A percentile compares a stretch with the other conserved stretches of the same genome.
Evolutionary conservation across 495 filamentous ascomycete genomes (phyloP).

Genomic region (Rusavskia elegans): DNA sequence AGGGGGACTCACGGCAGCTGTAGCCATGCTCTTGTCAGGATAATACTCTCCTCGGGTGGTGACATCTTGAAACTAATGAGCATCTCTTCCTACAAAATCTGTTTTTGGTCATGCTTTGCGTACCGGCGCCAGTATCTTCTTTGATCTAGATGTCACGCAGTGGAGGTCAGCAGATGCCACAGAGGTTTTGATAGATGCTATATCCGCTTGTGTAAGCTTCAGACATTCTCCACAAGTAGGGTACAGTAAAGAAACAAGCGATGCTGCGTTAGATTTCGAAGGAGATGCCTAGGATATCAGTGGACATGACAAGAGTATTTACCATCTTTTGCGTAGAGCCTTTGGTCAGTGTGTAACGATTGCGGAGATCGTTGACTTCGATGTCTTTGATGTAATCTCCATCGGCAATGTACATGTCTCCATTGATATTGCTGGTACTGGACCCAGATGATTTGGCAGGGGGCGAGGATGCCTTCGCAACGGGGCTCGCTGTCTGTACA

Average conservation of each 20-base stretch:
- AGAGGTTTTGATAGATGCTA: conserved; percentile 60
- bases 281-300: conserved; percentile 59
- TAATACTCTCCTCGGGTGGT: conserved; percentile 93
- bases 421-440: conserved; percentile 46
- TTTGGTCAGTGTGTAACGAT: conserved; percentile 95
- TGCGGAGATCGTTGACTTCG: conserved; percentile 94
- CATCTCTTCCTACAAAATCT: conserved; percentile 38
- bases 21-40: conserved; percentile 95
- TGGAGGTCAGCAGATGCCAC: conserved; percentile 95
- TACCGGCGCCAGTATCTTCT: conserved; percentile 99
- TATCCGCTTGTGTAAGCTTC: conserved; percentile 73
- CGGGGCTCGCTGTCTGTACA: conserved; percentile 33
- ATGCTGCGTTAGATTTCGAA: conserved; percentile 10
- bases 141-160: conserved; percentile 95
- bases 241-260: conserved; percentile 16
- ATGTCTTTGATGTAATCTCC: conserved; percentile 97
- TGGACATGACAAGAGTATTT: conserved; percentile 66
- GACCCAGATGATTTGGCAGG: conserved; percentile 23
- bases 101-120: conserved; percentile 44
- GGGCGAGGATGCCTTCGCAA: conserved; percentile 28
- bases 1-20: conserved; percentile 54
- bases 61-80: conserved; percentile 82
- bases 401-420: conserved; percentile 84
- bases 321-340: conserved; percentile 98
- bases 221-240: conserved; percentile 40